phyloP scores from a whole-genome alignment of 2,329 filamentous ascomycete species.

The Paracamarosporium sp. region DNA sequence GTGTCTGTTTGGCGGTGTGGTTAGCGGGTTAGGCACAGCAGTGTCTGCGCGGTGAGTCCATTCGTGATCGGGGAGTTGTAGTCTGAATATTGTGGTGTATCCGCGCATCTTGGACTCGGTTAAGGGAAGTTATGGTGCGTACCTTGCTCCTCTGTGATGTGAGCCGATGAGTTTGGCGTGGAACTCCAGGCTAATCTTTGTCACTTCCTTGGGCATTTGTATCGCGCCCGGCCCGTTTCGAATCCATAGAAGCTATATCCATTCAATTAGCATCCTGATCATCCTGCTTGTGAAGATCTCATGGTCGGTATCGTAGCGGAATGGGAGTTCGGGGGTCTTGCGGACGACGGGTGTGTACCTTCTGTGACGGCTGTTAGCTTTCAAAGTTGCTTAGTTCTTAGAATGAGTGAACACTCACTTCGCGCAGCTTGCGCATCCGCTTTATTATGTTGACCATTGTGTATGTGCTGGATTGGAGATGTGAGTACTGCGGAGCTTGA shows the following conservation, averaged over 20 bases:
- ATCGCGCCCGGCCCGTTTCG: conserved; percentile 84
- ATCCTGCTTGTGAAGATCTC: not conserved
- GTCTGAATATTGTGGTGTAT: too few relatives aligned
- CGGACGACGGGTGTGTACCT: conserved; percentile 35
- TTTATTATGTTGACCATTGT: conserved; percentile 65
- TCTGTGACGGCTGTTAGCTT: conserved; percentile 34
- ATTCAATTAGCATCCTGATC: conserved; percentile 9
- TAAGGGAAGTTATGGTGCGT: too few relatives aligned
- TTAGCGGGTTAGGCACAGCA: too few relatives aligned
- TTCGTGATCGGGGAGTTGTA: too few relatives aligned
- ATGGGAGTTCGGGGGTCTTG: conserved; percentile 15
- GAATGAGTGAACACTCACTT: conserved; percentile 59
- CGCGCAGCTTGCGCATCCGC: conserved; percentile 76
- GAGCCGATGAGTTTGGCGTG: conserved; percentile 62
- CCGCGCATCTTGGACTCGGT: not conserved
- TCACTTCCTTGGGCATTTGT: conserved; percentile 77
- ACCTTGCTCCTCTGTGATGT: conserved; percentile 78
- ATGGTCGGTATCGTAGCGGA: not conserved
- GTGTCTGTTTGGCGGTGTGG: conserved; percentile 63
- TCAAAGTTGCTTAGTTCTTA: not conserved
- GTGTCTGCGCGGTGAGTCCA: too few relatives aligned
- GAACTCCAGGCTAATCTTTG: conserved; percentile 78
- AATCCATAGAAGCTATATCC: conserved; percentile 71
- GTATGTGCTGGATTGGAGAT: conserved; percentile 22
- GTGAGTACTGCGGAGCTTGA: conserved; percentile 23